These are phyloP conservation scores for Solanum aculeatissimum DNA, from an alignment of 305 asterid species.

Conservation along the genomic window DNA sequence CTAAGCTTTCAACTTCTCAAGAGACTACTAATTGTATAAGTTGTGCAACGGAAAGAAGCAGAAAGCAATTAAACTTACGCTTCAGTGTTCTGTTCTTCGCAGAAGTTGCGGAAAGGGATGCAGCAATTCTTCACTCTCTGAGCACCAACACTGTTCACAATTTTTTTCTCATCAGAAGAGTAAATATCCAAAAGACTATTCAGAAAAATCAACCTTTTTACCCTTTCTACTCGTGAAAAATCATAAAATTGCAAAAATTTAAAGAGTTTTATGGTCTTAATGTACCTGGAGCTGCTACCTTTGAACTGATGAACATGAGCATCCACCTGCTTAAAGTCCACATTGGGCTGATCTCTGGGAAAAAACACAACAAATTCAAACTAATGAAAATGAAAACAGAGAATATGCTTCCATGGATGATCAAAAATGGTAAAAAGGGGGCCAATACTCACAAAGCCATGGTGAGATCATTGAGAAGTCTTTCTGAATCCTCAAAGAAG, in stretches of 20 bases:
- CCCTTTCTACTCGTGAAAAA: not conserved
- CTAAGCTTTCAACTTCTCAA: not conserved
- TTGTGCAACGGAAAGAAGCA: not conserved
- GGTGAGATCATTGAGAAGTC: conserved; percentile 58
- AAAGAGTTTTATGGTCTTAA: not conserved
- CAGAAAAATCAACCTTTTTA: not conserved
- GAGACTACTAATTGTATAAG: not conserved
- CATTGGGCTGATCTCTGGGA: conserved; percentile 43
- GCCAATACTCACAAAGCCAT: conserved; percentile 33
- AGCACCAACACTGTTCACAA: conserved; percentile 49
- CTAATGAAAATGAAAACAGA: not conserved
- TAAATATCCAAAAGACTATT: not conserved
- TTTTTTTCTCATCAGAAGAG: not conserved
- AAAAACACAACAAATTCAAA: not conserved
- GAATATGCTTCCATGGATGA: not conserved
- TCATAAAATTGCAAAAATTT: not conserved
- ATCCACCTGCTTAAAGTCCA: conserved; percentile 65
- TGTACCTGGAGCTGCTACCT: conserved; percentile 79
- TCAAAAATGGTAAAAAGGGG: not conserved
- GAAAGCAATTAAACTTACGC: conserved; percentile 16
- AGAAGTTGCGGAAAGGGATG: conserved; percentile 37
- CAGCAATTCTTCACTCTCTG: conserved; percentile 46
- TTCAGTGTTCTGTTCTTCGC: conserved; percentile 33
- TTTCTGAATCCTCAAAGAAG: conserved; percentile 69
- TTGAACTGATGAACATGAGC: conserved; percentile 75